Conservation (phyloP, 768 basidiomycete genomes). For the Flagelloscypha sp. region DNA sequence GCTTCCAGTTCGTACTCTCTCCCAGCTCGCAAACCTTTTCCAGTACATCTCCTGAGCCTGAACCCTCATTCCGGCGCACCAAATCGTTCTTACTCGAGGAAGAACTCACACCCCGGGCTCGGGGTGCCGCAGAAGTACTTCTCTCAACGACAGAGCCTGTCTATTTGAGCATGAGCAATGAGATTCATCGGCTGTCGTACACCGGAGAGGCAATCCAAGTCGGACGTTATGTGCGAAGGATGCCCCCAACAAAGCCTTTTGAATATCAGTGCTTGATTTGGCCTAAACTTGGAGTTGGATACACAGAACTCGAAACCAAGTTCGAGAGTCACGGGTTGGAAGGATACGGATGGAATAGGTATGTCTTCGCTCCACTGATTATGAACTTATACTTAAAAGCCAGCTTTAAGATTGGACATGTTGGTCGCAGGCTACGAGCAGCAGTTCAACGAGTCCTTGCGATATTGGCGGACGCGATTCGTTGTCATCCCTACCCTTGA, state of each 20-base stretch:
- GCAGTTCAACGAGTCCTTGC: slow-evolving; percentile 70
- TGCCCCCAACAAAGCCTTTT: slow-evolving; percentile 54
- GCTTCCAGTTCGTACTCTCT: slow-evolving; percentile 84
- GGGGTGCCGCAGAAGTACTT: slow-evolving; percentile 60
- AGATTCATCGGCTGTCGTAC: slow-evolving; percentile 89
- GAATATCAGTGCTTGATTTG: slow-evolving; percentile 88
- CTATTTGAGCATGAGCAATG: slow-evolving; percentile 90
- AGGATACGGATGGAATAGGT: slow-evolving; percentile 85
- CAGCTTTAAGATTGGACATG: slow-evolving; percentile 63
- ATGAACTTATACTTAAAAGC: background rate
- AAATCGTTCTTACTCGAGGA: slow-evolving; percentile 56
- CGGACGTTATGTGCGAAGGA: slow-evolving; percentile 71
- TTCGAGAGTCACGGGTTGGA: slow-evolving; percentile 77
- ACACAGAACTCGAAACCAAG: slow-evolving; percentile 66
- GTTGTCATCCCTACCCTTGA: slow-evolving; percentile 84
- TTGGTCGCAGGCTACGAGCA: slow-evolving; percentile 76
- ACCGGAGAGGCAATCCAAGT: slow-evolving; percentile 89
- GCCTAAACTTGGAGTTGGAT: slow-evolving; percentile 85
- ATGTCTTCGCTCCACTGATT: background rate
- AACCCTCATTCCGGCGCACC: slow-evolving; percentile 32
- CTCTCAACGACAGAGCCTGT: slow-evolving; percentile 59
- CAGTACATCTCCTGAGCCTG: no score
- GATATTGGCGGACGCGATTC: slow-evolving; percentile 93
- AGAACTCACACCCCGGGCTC: slow-evolving; percentile 42
- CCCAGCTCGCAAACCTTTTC: no score